Conservation (phyloP, 2,329 filamentous ascomycete species). For the Fonsecaea pedrosoi region DNA sequence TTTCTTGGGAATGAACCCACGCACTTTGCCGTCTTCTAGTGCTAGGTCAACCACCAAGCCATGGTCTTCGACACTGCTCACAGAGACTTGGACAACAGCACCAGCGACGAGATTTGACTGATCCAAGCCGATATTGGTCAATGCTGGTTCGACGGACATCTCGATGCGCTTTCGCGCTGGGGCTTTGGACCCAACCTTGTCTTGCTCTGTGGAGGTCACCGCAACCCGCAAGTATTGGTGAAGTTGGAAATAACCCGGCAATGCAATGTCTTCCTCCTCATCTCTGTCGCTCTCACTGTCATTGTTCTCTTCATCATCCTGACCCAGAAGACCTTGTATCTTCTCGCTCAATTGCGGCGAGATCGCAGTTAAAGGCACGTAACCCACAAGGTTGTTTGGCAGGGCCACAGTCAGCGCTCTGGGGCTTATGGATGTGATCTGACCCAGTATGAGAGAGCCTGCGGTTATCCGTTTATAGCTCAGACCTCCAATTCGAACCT, state of each 20-base stretch:
- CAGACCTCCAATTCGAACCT: slow-evolving; percentile 75
- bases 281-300: slow-evolving; percentile 52
- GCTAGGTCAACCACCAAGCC: slow-evolving; percentile 93
- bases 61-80: slow-evolving; percentile 93
- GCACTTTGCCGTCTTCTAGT: slow-evolving; percentile 69
- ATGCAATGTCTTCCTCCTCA: slow-evolving; percentile 67
- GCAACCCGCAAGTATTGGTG: slow-evolving; percentile 89
- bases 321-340: slow-evolving; percentile 71
- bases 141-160: slow-evolving; percentile 78
- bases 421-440: slow-evolving; percentile 79
- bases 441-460: slow-evolving; percentile 86
- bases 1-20: slow-evolving; percentile 84
- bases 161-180: slow-evolving; percentile 83
- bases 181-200: slow-evolving; percentile 54
- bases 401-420: slow-evolving; percentile 81
- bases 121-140: slow-evolving; percentile 77
- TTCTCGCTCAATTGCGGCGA: slow-evolving; percentile 78
- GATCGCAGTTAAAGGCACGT: slow-evolving; percentile 88
- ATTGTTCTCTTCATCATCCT: slow-evolving; percentile 64
- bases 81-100: slow-evolving; percentile 81
- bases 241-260: slow-evolving; percentile 75
- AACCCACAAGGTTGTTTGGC: slow-evolving; percentile 91
- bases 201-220: slow-evolving; percentile 77
- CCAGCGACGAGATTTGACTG: slow-evolving; percentile 76
- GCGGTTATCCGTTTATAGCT: slow-evolving; percentile 89